A percentile compares a stretch with the other conserved stretches of the same genome.
phyloP scores from a whole-genome alignment of 192 early-diverging fungal genomes.

The Coemansia asiatica region DNA sequence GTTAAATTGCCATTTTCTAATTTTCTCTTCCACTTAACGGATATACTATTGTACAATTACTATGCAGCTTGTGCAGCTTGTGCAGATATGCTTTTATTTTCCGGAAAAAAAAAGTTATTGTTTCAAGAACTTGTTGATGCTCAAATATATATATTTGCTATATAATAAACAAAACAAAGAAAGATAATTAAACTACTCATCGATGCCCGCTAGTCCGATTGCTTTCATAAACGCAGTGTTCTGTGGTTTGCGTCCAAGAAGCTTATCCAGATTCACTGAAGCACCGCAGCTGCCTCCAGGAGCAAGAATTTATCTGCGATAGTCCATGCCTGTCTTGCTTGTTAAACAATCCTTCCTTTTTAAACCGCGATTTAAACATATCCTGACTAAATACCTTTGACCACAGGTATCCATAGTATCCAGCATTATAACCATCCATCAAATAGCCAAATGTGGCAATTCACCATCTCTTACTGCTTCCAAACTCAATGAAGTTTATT shows the following conservation, averaged over 20 bases:
- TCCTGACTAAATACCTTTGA: conserved; percentile 75
- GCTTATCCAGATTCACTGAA: conserved; percentile 62
- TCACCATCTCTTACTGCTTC: conserved; percentile 29
- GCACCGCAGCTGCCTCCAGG: conserved; percentile 68
- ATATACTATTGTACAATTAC: too few relatives aligned
- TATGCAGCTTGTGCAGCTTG: too few relatives aligned
- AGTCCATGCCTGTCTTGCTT: too few relatives aligned
- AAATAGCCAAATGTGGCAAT: conserved; percentile 60
- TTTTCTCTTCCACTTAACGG: too few relatives aligned
- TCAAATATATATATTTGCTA: too few relatives aligned
- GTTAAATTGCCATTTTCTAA: too few relatives aligned
- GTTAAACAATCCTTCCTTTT: conserved; percentile 58
- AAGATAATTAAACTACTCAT: too few relatives aligned
- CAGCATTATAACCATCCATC: too few relatives aligned
- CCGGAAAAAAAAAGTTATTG: too few relatives aligned
- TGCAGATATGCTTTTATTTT: too few relatives aligned
- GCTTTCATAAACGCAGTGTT: conserved; percentile 64
- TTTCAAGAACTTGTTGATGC: too few relatives aligned
- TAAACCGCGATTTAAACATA: conserved; percentile 72
- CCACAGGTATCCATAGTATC: conserved; percentile 75
- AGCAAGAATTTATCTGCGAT: conserved; percentile 62
- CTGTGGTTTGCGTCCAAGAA: conserved; percentile 75
- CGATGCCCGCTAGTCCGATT: not conserved
- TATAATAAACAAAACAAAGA: not conserved
- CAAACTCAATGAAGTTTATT: conserved; percentile 19